Percentiles rank a stretch among this genome's conserved stretches.
These are phyloP conservation scores for Hippophae tibetana DNA, from an alignment of 306 rosid genomes.

Conservation along the genomic window DNA sequence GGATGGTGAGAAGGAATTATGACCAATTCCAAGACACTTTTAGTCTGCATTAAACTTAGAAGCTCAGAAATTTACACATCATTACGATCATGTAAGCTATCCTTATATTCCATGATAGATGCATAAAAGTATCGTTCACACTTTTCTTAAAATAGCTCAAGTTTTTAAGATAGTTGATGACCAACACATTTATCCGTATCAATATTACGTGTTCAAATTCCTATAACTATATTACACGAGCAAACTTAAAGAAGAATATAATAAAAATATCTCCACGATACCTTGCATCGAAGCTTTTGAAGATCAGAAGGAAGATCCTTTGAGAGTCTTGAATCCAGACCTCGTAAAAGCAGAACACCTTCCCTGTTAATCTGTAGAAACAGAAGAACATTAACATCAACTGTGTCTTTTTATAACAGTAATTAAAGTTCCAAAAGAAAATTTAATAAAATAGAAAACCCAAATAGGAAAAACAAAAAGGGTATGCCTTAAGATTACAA, in stretches of 20 bases:
- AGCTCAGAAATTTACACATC: too few species aligned
- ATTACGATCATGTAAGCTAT: too few species aligned
- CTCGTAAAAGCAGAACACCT: conserved; percentile 81
- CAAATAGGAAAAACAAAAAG: background rate
- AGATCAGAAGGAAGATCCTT: conserved; percentile 98
- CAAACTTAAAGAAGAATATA: background rate
- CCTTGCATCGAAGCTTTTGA: conserved; percentile 97
- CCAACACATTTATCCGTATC: too few species aligned
- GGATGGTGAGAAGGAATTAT: too few species aligned
- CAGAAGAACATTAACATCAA: conserved; percentile 12
- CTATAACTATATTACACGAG: background rate
- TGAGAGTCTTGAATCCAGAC: conserved; percentile 83
- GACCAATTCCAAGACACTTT: too few species aligned
- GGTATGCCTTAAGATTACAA: background rate
- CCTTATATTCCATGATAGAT: too few species aligned
- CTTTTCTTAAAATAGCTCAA: too few species aligned
- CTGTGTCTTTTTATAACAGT: too few species aligned
- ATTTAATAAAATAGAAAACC: background rate
- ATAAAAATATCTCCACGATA: conserved; percentile 11
- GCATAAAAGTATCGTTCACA: too few species aligned
- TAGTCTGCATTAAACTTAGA: too few species aligned
- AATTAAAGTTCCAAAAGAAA: background rate
- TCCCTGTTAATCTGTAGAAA: conserved; percentile 72
- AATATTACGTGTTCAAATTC: too few species aligned
- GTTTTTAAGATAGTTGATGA: too few species aligned